Conservation (phyloP, 2,329 filamentous ascomycete species). For the Colletotrichum nymphaeae region DNA sequence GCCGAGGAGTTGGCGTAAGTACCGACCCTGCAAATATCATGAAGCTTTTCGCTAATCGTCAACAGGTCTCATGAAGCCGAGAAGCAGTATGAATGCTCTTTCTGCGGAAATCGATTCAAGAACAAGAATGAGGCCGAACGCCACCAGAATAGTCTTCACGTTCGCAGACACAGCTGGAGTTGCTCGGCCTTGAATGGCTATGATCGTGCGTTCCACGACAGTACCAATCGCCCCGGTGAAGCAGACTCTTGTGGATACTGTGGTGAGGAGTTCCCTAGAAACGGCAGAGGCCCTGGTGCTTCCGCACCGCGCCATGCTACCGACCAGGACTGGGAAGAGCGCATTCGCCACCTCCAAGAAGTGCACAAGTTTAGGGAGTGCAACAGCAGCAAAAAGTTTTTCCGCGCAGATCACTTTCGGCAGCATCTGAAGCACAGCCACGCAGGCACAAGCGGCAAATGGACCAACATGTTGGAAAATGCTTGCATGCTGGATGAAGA, state of each 20-base stretch:
- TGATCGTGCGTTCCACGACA: constrained; percentile 88
- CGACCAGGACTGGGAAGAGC: constrained; percentile 87
- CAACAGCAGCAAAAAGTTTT: constrained; percentile 99
- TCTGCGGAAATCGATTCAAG: constrained; percentile 95
- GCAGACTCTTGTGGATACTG: constrained; percentile 94
- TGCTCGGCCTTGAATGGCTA: constrained; percentile 86
- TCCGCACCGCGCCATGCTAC: constrained; percentile 64
- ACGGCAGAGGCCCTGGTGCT: constrained; percentile 54
- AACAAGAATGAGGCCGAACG: constrained; percentile 99
- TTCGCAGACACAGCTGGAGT: constrained; percentile 95
- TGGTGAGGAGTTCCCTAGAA: constrained; percentile 83
- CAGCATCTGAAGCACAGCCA: constrained; percentile 99
- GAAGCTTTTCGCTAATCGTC: constrained; percentile 37
- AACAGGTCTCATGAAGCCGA: constrained; percentile 87
- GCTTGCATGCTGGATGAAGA: constrained; percentile 95
- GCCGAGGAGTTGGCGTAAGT: constrained; percentile 85
- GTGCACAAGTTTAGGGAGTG: constrained; percentile 98
- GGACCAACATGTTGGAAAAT: constrained; percentile 98
- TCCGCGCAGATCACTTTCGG: constrained; percentile 95
- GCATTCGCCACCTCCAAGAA: constrained; percentile 87
- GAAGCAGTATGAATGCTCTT: constrained; percentile 95
- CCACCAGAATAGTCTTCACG: constrained; percentile 94
- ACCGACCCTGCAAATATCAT: not conserved
- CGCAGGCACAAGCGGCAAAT: constrained; percentile 94
- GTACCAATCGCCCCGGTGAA: constrained; percentile 72